Conservation (phyloP, 2,329 filamentous ascomycete species). For the Colletotrichum simmondsii region DNA sequence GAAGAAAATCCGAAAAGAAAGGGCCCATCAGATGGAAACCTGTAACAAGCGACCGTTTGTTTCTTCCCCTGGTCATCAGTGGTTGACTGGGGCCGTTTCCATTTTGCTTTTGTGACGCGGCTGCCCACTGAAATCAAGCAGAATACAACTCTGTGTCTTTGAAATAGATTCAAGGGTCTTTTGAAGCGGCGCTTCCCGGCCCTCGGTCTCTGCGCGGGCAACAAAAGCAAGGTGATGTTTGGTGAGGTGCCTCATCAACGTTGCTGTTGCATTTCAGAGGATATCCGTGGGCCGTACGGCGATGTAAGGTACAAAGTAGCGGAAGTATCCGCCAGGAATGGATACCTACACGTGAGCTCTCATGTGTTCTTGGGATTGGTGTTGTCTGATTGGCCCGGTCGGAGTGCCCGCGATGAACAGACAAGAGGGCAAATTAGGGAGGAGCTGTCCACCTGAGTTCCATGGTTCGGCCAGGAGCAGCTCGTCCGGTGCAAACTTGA, state of each 20-base stretch:
- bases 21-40: neutral
- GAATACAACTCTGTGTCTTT: neutral
- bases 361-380: neutral
- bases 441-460: neutral
- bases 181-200: neutral
- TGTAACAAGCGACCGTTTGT: slow-evolving; percentile 10
- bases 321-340: too few relatives aligned
- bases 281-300: too few relatives aligned
- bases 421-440: neutral
- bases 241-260: too few relatives aligned
- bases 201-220: neutral
- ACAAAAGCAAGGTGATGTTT: neutral
- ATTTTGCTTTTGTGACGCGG: neutral
- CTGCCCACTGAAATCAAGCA: neutral
- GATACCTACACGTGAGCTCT: neutral
- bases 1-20: neutral
- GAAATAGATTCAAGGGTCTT: neutral
- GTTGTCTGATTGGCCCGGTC: neutral
- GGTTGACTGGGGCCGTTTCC: neutral
- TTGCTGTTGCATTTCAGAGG: neutral
- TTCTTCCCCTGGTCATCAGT: slow-evolving; percentile 5
- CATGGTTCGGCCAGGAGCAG: neutral
- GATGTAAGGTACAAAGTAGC: too few relatives aligned
- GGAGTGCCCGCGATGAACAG: neutral
- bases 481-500: neutral